These are phyloP conservation scores for Aspergillus floridensis DNA, from an alignment of 2,329 filamentous ascomycete species.

Conservation along the genomic window DNA sequence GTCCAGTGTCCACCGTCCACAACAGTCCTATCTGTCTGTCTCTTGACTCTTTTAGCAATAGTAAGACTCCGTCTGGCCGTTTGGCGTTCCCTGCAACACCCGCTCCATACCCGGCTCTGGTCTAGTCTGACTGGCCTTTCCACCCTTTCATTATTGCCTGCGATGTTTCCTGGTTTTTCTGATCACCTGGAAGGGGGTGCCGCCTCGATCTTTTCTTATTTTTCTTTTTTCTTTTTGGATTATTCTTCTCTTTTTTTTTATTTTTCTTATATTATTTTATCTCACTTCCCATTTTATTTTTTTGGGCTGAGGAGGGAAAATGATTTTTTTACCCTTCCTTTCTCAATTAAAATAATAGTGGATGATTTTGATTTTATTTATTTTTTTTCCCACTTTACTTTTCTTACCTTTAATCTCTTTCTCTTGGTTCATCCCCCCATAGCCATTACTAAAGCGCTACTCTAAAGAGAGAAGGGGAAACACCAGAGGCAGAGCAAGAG, in stretches of 20 bases:
- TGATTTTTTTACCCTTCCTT: not conserved
- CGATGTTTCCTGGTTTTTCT: slow-evolving; percentile 11
- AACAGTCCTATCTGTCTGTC: not conserved
- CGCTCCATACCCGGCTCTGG: slow-evolving; percentile 14
- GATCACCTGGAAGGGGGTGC: slow-evolving; percentile 12
- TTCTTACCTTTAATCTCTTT: slow-evolving; percentile 8
- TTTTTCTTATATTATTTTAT: not conserved
- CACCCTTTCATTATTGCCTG: slow-evolving; percentile 8
- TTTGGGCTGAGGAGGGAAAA: not conserved
- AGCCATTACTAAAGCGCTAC: slow-evolving; percentile 4
- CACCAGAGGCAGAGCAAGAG: slow-evolving; percentile 3
- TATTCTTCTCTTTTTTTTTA: not conserved
- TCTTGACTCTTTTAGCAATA: slow-evolving; percentile 1
- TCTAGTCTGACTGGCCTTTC: slow-evolving; percentile 14
- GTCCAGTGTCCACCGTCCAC: no score
- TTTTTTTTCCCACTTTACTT: slow-evolving; percentile 3
- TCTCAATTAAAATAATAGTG: not conserved
- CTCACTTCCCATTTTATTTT: not conserved
- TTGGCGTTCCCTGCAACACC: slow-evolving; percentile 11
- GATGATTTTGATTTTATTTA: not conserved
- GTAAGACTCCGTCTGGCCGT: slow-evolving; percentile 4
- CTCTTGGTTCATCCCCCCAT: not conserved
- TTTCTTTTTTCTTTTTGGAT: not conserved
- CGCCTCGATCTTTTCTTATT: slow-evolving; percentile 8
- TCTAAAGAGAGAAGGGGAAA: not conserved